These are phyloP conservation scores for Naganishia randhawae DNA, from an alignment of 768 basidiomycete genomes.

Conservation along the genomic window DNA sequence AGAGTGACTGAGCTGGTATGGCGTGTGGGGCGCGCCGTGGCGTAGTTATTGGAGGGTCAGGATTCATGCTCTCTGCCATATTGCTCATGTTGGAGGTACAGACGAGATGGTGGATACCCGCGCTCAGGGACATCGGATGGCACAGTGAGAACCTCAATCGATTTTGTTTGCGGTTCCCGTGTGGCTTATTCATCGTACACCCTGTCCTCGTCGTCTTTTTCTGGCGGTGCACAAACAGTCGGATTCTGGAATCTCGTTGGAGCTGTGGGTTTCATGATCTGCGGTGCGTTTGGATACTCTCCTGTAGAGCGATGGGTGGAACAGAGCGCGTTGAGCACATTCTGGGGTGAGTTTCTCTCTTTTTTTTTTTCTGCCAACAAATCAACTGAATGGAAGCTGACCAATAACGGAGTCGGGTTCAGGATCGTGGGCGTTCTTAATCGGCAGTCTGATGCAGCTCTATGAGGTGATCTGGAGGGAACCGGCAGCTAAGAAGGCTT, in stretches of 20 bases:
- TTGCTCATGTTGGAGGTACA: slow-evolving; percentile 61
- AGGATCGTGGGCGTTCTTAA: slow-evolving; percentile 60
- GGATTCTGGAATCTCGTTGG: slow-evolving; percentile 62
- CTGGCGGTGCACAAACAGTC: slow-evolving; percentile 40
- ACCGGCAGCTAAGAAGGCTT: not conserved
- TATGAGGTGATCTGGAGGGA: slow-evolving; percentile 52
- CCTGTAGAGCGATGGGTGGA: slow-evolving; percentile 48
- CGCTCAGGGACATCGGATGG: slow-evolving; percentile 58
- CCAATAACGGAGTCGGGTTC: not conserved
- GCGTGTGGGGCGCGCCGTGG: not conserved
- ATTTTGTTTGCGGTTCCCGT: not conserved
- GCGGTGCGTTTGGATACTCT: slow-evolving; percentile 60
- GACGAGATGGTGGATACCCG: slow-evolving; percentile 58
- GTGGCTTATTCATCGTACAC: not conserved
- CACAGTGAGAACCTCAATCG: slow-evolving; percentile 51
- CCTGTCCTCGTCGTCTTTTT: not conserved
- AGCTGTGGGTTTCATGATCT: slow-evolving; percentile 60
- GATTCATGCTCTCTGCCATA: slow-evolving; percentile 57
- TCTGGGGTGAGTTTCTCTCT: slow-evolving; percentile 26
- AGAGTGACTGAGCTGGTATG: not conserved
- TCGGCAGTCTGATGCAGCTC: slow-evolving; percentile 60
- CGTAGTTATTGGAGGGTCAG: slow-evolving; percentile 59
- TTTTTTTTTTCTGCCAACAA: too few relatives aligned
- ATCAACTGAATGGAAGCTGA: not conserved
- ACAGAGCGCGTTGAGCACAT: slow-evolving; percentile 24